A percentile compares a stretch with the other conserved stretches of the same genome.
phyloP scores from a whole-genome alignment of 2,329 filamentous ascomycete species.

The Fusarium sp. region DNA sequence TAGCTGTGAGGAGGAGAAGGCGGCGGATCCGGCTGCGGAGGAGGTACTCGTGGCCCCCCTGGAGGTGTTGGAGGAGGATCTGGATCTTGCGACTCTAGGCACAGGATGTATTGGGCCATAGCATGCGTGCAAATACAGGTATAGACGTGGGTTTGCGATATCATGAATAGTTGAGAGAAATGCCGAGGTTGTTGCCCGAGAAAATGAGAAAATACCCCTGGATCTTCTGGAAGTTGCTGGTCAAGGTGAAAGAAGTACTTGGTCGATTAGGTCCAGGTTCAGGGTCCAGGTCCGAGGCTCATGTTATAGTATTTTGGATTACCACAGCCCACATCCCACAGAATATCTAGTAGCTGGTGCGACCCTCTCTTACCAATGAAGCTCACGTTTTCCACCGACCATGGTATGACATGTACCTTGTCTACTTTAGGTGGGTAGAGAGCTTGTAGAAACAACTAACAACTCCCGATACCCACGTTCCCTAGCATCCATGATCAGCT shows the following conservation, averaged over 20 bases:
- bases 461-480: slow-evolving; percentile 31
- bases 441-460: slow-evolving; percentile 13
- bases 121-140: neutral
- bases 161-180: slow-evolving; percentile 9
- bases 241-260: neutral
- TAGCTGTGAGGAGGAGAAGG: slow-evolving; percentile 46
- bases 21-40: slow-evolving; percentile 46
- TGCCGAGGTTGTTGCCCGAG: neutral
- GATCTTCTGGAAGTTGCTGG: neutral
- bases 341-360: slow-evolving; percentile 20
- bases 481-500: slow-evolving; percentile 33
- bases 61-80: slow-evolving; percentile 47
- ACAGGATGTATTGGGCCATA: slow-evolving; percentile 15
- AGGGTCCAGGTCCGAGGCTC: slow-evolving; percentile 24
- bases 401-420: slow-evolving; percentile 37
- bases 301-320: slow-evolving; percentile 37
- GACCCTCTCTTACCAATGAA: slow-evolving; percentile 33
- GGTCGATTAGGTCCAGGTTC: slow-evolving; percentile 13
- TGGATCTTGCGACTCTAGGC: slow-evolving; percentile 30
- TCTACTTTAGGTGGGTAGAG: slow-evolving; percentile 18
- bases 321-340: slow-evolving; percentile 16
- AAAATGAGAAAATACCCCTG: neutral
- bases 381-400: slow-evolving; percentile 33
- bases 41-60: slow-evolving; percentile 46
- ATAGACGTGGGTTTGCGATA: neutral